Base-by-base conservation (phyloP, 176 grass and related monocot species). In the Triticum monococcum region DNA sequence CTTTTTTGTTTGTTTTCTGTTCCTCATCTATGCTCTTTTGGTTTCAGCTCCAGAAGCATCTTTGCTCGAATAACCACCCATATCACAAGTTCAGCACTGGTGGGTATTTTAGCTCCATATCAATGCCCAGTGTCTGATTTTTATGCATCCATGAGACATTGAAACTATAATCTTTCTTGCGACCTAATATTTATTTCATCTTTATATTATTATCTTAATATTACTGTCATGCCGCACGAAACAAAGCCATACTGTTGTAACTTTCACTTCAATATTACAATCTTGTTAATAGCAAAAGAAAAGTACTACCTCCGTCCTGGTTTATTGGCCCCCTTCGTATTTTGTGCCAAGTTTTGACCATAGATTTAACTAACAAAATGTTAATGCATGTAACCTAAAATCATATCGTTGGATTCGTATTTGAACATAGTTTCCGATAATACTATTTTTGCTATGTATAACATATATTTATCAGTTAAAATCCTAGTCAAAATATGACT, bases 21-120 rank as follows among this genome's bases (percentile, higher is more conserved):
- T 88, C 52, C 72, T 91, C 41, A 33, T 89, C 20, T 68, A 36
- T 24, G 35, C 28, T 80, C 28, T 72, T 54, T 80, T 89, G 31
- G 45, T 91, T 84, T 93, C 94, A 99, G 97, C 97, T 99, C 89
- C 84, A 96, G 72, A 99, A 94, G 77, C 93, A 99, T 89, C 85
- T 99, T 88, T 94, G 72, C 77, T 94, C 78, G 22, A 81, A 91
- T 67, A 86, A 92, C 79, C 97, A 99, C 77, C 97, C 97, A 72
- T 99, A 94, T 90, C 94, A 99, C 87, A 99, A 93, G 88, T 99
- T 99, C 79, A 86, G 89, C 83, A 99, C 97, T 30, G 97, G 97
- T 99, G 26, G 64, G 88, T 75, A 71, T 56, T 90, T 74, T 78
- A 86, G 68, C 59, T 64, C 78, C 22, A 52, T 89, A 60, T 45